These are phyloP conservation scores for Candida nemodendra DNA, from an alignment of 805 yeast genomes.

Conservation along the genomic window DNA sequence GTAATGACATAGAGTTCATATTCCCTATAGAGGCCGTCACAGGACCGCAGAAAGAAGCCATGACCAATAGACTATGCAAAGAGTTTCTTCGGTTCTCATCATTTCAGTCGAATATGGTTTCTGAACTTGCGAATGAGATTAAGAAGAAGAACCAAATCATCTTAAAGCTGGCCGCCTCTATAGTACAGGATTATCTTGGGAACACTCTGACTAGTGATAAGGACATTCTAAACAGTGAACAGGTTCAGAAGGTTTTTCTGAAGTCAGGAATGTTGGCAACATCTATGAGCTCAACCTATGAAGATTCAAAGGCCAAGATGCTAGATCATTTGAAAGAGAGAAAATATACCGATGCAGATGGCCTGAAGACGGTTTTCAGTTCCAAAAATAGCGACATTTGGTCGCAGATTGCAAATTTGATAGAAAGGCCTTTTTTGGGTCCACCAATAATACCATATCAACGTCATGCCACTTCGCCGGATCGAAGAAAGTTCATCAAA, in stretches of 20 bases:
- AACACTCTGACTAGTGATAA: conserved; percentile 16
- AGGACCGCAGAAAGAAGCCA: not conserved
- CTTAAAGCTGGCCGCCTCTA: conserved; percentile 20
- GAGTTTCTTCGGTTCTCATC: conserved; percentile 10
- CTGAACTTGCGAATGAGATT: conserved; percentile 15
- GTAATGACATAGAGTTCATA: conserved; percentile 12
- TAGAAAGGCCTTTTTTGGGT: not conserved
- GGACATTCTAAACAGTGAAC: conserved; percentile 18
- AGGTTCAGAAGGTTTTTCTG: conserved; percentile 18
- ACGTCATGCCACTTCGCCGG: conserved; percentile 2
- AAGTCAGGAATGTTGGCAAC: conserved; percentile 13
- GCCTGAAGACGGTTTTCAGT: conserved; percentile 2
- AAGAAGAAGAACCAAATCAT: conserved; percentile 22
- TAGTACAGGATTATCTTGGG: conserved; percentile 22
- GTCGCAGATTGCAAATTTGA: not conserved
- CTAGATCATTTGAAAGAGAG: conserved; percentile 1
- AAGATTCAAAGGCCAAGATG: conserved; percentile 3
- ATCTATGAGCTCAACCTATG: conserved; percentile 13
- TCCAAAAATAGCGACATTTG: conserved; percentile 3
- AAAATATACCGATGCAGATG: not conserved
- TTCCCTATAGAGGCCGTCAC: conserved; percentile 8
- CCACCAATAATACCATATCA: not conserved
- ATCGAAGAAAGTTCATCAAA: conserved; percentile 7
- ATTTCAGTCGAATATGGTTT: conserved; percentile 11
- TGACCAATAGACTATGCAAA: conserved; percentile 3